phyloP scores from a whole-genome alignment of 2,329 filamentous ascomycete genomes.

The Emergomyces orientalis region DNA sequence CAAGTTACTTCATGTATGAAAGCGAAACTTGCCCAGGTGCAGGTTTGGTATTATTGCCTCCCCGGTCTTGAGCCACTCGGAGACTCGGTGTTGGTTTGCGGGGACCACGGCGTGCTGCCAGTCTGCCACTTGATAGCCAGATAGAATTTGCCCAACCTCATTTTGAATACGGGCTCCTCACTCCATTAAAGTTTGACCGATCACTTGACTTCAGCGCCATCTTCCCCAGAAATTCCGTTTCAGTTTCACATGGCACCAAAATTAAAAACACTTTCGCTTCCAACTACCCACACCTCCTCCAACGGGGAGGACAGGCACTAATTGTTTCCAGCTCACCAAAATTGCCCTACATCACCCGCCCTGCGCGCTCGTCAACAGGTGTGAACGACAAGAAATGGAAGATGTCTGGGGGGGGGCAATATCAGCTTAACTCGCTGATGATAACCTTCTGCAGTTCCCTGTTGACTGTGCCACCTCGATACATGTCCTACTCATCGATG shows the following conservation, averaged over 20 bases:
- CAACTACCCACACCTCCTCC: neutral
- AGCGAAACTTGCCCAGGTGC: too few species aligned
- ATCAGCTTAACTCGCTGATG: neutral
- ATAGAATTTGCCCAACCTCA: too few species aligned
- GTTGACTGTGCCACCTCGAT: neutral
- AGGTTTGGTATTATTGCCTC: too few species aligned
- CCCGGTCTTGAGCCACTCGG: too few species aligned
- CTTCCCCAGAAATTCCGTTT: neutral
- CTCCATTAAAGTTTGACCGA: neutral
- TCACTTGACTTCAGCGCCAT: neutral
- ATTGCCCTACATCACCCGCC: neutral
- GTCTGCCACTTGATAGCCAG: too few species aligned
- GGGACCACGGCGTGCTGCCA: too few species aligned
- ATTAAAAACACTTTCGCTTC: neutral
- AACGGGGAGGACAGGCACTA: neutral
- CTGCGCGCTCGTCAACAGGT: neutral
- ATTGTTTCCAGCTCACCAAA: neutral
- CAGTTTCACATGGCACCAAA: neutral
- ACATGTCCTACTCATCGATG: neutral
- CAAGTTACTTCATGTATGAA: too few species aligned
- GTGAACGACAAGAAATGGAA: neutral
- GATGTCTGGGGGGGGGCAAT: neutral
- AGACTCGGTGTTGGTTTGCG: too few species aligned
- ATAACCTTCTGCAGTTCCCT: neutral
- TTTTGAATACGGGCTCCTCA: too few species aligned